Evolutionary conservation across 257 asterid species (phyloP).

Genomic region (Nicotiana tabacum): DNA sequence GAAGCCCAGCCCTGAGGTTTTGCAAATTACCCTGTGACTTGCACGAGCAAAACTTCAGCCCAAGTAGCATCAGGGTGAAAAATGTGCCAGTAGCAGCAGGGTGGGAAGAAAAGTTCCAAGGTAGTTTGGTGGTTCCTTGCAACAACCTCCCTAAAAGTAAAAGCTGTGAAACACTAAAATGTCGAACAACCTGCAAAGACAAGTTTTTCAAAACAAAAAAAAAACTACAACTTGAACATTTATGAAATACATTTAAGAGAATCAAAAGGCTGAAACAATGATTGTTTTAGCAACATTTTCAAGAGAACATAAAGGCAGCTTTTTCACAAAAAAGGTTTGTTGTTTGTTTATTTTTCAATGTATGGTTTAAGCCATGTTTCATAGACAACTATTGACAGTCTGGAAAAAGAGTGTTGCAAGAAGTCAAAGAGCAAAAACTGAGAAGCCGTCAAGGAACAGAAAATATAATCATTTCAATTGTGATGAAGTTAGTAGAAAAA

Average conservation of each 20-base stretch:
- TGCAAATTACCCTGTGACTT: constrained; percentile 80
- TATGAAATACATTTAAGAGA: not conserved
- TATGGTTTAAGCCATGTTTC: not conserved
- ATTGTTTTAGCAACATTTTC: not conserved
- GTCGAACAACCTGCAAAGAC: constrained; percentile 73
- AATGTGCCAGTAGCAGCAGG: constrained; percentile 95
- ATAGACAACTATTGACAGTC: not conserved
- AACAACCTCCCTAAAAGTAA: constrained; percentile 90
- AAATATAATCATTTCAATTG: not conserved
- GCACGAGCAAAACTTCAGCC: constrained; percentile 88
- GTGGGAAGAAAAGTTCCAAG: constrained; percentile 87
- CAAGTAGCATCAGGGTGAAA: constrained; percentile 91
- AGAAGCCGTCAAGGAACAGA: not conserved
- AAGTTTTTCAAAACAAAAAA: not conserved
- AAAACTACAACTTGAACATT: not conserved
- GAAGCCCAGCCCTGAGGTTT: constrained; percentile 82
- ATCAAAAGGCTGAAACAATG: constrained; percentile 11
- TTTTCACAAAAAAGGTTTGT: not conserved
- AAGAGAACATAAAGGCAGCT: not conserved
- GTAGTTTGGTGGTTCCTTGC: constrained; percentile 83
- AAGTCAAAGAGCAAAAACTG: not conserved
- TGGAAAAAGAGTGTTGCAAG: not conserved
- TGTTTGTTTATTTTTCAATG: not conserved
- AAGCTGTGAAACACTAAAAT: constrained; percentile 89
- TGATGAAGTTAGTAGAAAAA: not conserved